Conservation (phyloP, 768 basidiomycete genomes). For the Trametes punicea region DNA sequence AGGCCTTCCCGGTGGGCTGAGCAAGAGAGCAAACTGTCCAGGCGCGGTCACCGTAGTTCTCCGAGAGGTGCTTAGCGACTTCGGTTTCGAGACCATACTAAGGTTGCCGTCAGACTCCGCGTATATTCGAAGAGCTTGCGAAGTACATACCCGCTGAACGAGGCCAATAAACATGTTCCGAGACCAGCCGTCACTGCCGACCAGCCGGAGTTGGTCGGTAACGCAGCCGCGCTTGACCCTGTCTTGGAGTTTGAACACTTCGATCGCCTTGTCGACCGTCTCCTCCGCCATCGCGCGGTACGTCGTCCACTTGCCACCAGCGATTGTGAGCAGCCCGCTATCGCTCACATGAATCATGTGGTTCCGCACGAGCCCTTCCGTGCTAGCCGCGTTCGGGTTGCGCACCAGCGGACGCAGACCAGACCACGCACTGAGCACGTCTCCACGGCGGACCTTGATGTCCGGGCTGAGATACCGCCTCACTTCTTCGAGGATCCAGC, state of each 20-base stretch:
- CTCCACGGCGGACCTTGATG: slow-evolving; percentile 90
- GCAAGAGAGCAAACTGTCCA: slow-evolving; percentile 90
- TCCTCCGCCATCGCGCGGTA: slow-evolving; percentile 96
- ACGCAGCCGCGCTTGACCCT: slow-evolving; percentile 60
- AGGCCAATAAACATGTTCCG: slow-evolving; percentile 96
- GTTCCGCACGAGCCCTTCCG: slow-evolving; percentile 87
- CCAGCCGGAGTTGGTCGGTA: slow-evolving; percentile 76
- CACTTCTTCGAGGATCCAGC: slow-evolving; percentile 95
- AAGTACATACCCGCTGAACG: slow-evolving; percentile 71
- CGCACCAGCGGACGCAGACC: slow-evolving; percentile 89
- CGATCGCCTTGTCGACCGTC: slow-evolving; percentile 83
- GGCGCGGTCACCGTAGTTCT: slow-evolving; percentile 93
- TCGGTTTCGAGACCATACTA: slow-evolving; percentile 90
- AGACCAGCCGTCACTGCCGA: slow-evolving; percentile 94
- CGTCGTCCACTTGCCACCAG: slow-evolving; percentile 99
- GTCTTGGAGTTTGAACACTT: slow-evolving; percentile 65
- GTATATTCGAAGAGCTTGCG: not conserved
- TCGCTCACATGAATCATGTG: slow-evolving; percentile 86
- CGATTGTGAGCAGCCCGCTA: slow-evolving; percentile 87
- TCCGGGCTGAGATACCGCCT: slow-evolving; percentile 85
- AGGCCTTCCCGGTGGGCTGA: slow-evolving; percentile 67
- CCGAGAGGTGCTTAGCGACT: slow-evolving; percentile 90
- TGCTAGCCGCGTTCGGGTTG: slow-evolving; percentile 70
- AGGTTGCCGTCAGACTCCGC: not conserved
- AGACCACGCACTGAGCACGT: slow-evolving; percentile 94